Evolutionary conservation across 2,329 filamentous ascomycete genomes (phyloP), one percentile per base, ranked within the genome.

Genomic region (Botrytis sinoallii): DNA sequence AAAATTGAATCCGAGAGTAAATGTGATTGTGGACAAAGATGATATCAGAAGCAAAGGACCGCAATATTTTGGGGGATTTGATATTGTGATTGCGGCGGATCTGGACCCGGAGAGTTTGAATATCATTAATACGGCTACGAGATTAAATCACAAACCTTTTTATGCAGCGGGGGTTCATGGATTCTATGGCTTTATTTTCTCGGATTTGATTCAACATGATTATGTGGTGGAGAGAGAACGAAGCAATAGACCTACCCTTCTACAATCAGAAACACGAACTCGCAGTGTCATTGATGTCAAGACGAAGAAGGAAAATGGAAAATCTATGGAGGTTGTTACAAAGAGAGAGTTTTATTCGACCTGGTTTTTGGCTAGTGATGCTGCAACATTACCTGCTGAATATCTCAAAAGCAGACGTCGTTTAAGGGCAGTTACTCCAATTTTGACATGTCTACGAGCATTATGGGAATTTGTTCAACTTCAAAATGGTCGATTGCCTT

Each of bases 181-280:
- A 67, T 88, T 97, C 81, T 98, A 97, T 82, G 96, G 96, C 73
- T 99, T 93, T 84, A 92, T 97, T 77, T 99, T 99, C 82, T 92
- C 93, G 74, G 96, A 99, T 82, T 87, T 99, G 35, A 94, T 97
- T 78, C 88, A 91, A 79, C 96, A 99, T 82, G 91, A 95, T 79
- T 99, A 94, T 80, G 90, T 96, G 75, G 91, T 99, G 75, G 91
- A 97, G 84, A 91, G 96, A 73, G 90, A 93, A 75, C 91, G 92
- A 76, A 91, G 92, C 74, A 98, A 98, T 80, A 85, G 93, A 20
- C 81, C 88, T 32, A 91, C 90, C 0, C 82, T 86, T 59, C 75
- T 85, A 14, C 86, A 86, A 66, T 84, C 87, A 7, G 96, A 99
- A 81, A 92, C 93, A 1, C 86, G 90, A 40, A 98, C 95, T 8